Base-by-base conservation (phyloP, 345 rosid genomes). In the Draba incana region DNA sequence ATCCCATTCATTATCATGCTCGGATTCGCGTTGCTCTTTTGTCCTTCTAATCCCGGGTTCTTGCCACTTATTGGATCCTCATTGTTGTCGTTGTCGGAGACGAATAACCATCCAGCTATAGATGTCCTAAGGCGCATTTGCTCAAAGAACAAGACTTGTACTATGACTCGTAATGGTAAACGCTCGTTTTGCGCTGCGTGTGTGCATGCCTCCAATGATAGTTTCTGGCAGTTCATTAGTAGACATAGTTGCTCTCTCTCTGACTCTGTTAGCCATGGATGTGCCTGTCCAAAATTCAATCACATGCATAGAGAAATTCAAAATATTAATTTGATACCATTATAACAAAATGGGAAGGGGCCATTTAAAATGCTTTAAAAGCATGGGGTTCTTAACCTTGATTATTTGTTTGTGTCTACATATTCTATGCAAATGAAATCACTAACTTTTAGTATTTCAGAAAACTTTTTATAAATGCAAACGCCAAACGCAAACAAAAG, bases 181-280 rank as follows among this genome's bases (percentile, higher is more conserved):
- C 97, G 84, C 80, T 90, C 98, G 47, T 92, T 92, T 78, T 90
- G 94, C 4, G 98, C 86, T 30, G 98, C 98, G 62, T 92, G 98
- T 8, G 93, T 85, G 81, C 89, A 84, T 54, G 90, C 98, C 75
- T 92, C 98, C 13, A 92, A 43, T 15, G 98, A 90, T 11, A 92
- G 92, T 71, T 90, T 92, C 81, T 92, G 90, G 71, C 94, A 90
- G 77, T 86, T 87, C 88, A 92, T 84, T 6, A 92, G 85, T 70
- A 82, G 66, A 72, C 97, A 90, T 20, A 90, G 42, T 44, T 85
- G 87, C 69, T 86, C 98, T 81, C 84, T 83, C 77, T 90, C 97
- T 0, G 85, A 80, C 57, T 90, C 97, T 68, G 80, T 80, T 39
- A 90, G 78, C 97, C 97, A 88, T 41, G 93, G 93, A 84, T 92